Conservation (phyloP, 2,329 filamentous ascomycete species). For the Cercospora sp. region DNA sequence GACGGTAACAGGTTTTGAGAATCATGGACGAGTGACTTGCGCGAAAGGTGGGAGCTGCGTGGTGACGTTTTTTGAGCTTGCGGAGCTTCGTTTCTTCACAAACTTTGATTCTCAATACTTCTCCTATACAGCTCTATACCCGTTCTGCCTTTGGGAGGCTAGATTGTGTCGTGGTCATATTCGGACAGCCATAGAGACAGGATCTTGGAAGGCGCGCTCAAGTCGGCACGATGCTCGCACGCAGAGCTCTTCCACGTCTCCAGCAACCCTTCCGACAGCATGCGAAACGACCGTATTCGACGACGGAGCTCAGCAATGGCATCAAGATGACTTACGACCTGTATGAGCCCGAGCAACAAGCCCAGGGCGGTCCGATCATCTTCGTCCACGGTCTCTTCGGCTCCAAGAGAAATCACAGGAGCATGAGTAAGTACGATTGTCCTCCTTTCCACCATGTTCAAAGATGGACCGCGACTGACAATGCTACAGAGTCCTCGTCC, state of each 20-base stretch:
- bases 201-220: background rate
- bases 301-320: constrained; percentile 38
- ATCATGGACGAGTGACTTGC: constrained; percentile 18
- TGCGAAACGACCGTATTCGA: constrained; percentile 31
- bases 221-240: constrained; percentile 28
- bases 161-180: background rate
- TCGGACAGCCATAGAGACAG: background rate
- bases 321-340: constrained; percentile 63
- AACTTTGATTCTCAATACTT: background rate
- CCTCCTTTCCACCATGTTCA: background rate
- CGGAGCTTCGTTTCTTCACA: background rate
- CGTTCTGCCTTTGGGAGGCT: background rate
- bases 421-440: constrained; percentile 80
- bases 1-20: constrained; percentile 14
- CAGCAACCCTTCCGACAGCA: constrained; percentile 26
- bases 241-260: constrained; percentile 24
- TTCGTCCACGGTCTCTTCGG: constrained; percentile 93
- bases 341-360: constrained; percentile 55
- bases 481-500: constrained; percentile 68
- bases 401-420: constrained; percentile 91
- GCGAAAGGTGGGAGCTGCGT: constrained; percentile 2
- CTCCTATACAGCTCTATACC: background rate
- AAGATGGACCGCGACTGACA: background rate
- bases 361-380: constrained; percentile 66
- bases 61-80: constrained; percentile 9